These are phyloP conservation scores for Glaciozyma antarctica DNA, from an alignment of 768 basidiomycete genomes.

Conservation along the genomic window DNA sequence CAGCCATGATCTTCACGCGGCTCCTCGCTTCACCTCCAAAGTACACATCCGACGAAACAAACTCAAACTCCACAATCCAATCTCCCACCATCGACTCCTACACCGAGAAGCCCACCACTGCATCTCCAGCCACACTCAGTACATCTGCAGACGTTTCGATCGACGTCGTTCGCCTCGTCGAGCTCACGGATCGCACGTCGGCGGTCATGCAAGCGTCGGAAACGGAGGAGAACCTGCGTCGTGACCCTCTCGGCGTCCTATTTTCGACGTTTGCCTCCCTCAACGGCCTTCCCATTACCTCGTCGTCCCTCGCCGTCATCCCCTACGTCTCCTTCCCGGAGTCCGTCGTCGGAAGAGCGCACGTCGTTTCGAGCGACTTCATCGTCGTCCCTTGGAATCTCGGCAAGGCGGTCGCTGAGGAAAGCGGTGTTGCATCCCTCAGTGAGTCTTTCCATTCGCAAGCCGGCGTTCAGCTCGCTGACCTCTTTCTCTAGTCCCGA, in stretches of 20 bases:
- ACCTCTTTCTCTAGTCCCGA: constrained; percentile 37
- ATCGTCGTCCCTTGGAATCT: constrained; percentile 77
- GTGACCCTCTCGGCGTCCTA: constrained; percentile 54
- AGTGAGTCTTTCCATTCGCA: not conserved
- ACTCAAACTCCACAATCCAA: not conserved
- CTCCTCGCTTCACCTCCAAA: constrained; percentile 12
- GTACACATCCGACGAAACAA: too few relatives aligned
- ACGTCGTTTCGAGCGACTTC: constrained; percentile 56
- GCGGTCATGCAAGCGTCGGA: constrained; percentile 46
- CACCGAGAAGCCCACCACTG: not conserved
- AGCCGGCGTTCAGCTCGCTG: constrained; percentile 39
- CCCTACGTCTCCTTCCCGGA: constrained; percentile 61
- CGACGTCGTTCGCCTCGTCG: constrained; percentile 76
- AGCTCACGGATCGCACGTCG: constrained; percentile 78
- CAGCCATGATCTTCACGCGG: not conserved
- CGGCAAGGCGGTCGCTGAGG: constrained; percentile 37
- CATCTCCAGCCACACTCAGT: not conserved
- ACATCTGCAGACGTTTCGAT: constrained; percentile 40
- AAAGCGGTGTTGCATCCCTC: constrained; percentile 3
- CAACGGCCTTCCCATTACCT: constrained; percentile 20
- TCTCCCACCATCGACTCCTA: not conserved
- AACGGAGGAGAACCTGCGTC: constrained; percentile 74
- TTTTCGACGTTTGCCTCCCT: constrained; percentile 3
- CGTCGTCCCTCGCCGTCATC: constrained; percentile 64
- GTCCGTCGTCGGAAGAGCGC: constrained; percentile 43